These are phyloP conservation scores for Cutaneotrichosporon sp. DNA, from an alignment of 1,284 basidiomycete genomes.

Conservation along the genomic window DNA sequence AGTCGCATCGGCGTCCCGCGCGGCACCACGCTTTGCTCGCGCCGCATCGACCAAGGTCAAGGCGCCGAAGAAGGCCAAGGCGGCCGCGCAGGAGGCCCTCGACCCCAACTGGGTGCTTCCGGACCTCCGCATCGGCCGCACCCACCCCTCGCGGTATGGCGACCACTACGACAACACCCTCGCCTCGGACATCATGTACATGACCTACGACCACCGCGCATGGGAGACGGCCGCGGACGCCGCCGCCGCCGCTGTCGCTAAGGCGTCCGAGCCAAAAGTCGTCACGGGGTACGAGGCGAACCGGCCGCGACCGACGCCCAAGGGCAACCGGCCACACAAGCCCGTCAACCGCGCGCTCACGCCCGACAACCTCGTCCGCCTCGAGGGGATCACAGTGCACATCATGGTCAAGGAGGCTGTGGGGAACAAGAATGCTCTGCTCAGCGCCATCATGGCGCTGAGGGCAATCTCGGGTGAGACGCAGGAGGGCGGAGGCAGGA, in stretches of 20 bases:
- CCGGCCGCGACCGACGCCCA: slow-evolving; percentile 38
- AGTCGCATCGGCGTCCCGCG: slow-evolving; percentile 15
- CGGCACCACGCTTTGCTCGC: slow-evolving; percentile 4
- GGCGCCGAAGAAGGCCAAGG: neutral
- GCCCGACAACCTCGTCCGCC: slow-evolving; percentile 62
- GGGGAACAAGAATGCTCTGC: slow-evolving; percentile 66
- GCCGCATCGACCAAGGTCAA: slow-evolving; percentile 13
- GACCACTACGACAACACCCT: slow-evolving; percentile 83
- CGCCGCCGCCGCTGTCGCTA: neutral
- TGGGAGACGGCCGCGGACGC: slow-evolving; percentile 9
- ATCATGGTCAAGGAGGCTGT: slow-evolving; percentile 77
- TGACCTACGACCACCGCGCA: slow-evolving; percentile 77
- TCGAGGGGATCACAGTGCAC: slow-evolving; percentile 82
- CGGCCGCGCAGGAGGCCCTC: neutral
- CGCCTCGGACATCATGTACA: slow-evolving; percentile 85
- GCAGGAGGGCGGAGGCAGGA: slow-evolving; percentile 61
- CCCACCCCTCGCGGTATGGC: slow-evolving; percentile 68
- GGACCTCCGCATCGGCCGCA: slow-evolving; percentile 52
- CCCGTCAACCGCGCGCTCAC: slow-evolving; percentile 53
- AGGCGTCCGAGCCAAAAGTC: slow-evolving; percentile 21
- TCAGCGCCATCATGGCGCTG: slow-evolving; percentile 79
- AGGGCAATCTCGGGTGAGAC: slow-evolving; percentile 83
- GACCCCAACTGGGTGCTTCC: slow-evolving; percentile 27
- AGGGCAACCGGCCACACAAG: slow-evolving; percentile 41
- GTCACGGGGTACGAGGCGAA: slow-evolving; percentile 47